These are phyloP conservation scores for Acorus gramineus DNA, from an alignment of 106 monocot species.

Conservation along the genomic window DNA sequence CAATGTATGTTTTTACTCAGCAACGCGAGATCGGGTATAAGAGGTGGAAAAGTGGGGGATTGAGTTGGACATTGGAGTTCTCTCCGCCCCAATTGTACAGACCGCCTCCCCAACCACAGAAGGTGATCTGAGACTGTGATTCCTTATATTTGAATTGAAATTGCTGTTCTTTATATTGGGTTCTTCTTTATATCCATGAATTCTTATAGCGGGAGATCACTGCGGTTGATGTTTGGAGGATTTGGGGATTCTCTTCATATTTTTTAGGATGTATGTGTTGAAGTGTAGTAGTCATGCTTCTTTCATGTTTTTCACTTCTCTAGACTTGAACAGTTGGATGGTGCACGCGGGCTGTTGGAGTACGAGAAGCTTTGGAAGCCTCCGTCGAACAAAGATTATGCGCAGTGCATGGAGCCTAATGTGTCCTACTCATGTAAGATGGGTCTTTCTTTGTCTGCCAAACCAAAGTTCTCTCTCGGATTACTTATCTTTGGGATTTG, in stretches of 20 bases:
- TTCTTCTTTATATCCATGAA: too few species aligned
- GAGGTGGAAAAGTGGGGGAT: constrained; percentile 16
- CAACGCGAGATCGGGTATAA: constrained; percentile 19
- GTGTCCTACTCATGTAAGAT: constrained; percentile 37
- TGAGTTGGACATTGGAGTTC: constrained; percentile 42
- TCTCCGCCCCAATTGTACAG: constrained; percentile 38
- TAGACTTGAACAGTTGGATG: constrained; percentile 52
- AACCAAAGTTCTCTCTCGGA: background rate
- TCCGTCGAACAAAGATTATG: constrained; percentile 35
- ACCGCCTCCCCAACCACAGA: constrained; percentile 9
- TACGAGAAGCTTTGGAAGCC: constrained; percentile 62
- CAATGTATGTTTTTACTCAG: constrained; percentile 7
- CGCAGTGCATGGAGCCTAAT: constrained; percentile 46
- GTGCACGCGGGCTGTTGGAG: constrained; percentile 10
- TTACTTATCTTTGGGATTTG: background rate
- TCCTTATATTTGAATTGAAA: too few species aligned
- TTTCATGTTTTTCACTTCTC: constrained; percentile 37
- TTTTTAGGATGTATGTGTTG: background rate
- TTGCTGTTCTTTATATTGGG: too few species aligned
- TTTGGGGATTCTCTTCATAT: too few species aligned
- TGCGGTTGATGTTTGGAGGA: too few species aligned
- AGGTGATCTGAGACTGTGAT: constrained; percentile 12
- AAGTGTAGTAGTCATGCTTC: constrained; percentile 18
- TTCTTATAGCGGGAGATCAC: too few species aligned
- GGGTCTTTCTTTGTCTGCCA: background rate